phyloP scores from a whole-genome alignment of 2,329 filamentous ascomycete species.

The Sclerotinia minor region DNA sequence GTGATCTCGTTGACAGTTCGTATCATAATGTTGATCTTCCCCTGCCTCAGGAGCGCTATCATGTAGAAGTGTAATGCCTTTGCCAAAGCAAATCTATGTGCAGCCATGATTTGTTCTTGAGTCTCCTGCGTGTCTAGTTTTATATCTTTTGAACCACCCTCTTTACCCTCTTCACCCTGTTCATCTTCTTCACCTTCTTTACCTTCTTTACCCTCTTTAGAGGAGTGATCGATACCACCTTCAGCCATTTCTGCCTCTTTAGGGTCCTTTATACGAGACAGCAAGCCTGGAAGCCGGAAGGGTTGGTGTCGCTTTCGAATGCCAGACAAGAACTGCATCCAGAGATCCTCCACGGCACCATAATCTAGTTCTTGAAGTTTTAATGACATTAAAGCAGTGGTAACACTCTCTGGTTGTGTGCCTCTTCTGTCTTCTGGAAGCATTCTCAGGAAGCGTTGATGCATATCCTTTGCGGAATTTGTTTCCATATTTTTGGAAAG shows the following conservation, averaged over 20 bases:
- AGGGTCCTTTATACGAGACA: neutral
- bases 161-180: too few relatives aligned
- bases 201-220: neutral
- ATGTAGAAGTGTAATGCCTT: constrained; percentile 51
- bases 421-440: constrained; percentile 43
- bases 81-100: constrained; percentile 46
- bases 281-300: constrained; percentile 15
- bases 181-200: too few relatives aligned
- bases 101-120: constrained; percentile 25
- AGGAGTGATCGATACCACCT: neutral
- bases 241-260: neutral
- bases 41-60: constrained; percentile 52
- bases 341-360: constrained; percentile 63
- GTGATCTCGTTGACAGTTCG: constrained; percentile 52
- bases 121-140: neutral
- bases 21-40: constrained; percentile 53
- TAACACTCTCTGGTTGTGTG: constrained; percentile 54
- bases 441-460: constrained; percentile 53
- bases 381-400: constrained; percentile 67
- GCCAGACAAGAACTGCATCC: constrained; percentile 60
- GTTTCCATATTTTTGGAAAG: constrained; percentile 51
- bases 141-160: too few relatives aligned
- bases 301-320: constrained; percentile 49
- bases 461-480: constrained; percentile 54
- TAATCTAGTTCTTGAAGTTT: constrained; percentile 59